Conservation (phyloP, 2,329 filamentous ascomycete genomes). For the Lasiodiplodia hormozganensis region DNA sequence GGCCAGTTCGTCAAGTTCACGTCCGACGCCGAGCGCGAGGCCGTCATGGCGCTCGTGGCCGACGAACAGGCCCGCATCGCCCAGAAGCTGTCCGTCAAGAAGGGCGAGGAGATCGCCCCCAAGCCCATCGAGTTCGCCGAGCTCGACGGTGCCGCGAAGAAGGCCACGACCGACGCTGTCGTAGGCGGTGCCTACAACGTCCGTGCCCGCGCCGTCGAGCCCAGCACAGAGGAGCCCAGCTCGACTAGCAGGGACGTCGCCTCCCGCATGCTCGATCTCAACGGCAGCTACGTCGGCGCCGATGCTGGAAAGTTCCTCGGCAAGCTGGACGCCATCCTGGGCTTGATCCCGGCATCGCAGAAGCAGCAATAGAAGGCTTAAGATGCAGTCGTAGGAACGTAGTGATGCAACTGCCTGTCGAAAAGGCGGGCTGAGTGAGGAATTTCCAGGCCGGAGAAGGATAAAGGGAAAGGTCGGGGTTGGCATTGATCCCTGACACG, state of each 20-base stretch:
- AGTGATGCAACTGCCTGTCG: not conserved
- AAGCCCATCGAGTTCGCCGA: slow-evolving; percentile 25
- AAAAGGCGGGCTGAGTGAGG: not conserved
- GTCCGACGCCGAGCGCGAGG: slow-evolving; percentile 20
- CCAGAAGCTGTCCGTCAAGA: slow-evolving; percentile 20
- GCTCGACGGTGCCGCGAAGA: not conserved
- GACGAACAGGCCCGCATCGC: slow-evolving; percentile 15
- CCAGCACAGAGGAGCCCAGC: not conserved
- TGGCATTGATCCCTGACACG: too few species aligned
- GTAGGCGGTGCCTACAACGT: slow-evolving; percentile 19
- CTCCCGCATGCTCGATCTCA: slow-evolving; percentile 6
- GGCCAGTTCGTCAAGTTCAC: slow-evolving; percentile 29
- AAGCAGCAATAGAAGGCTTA: not conserved
- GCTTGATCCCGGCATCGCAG: not conserved
- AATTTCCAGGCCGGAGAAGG: too few species aligned
- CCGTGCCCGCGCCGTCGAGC: not conserved
- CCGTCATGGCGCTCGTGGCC: slow-evolving; percentile 14
- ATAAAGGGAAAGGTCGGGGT: too few species aligned
- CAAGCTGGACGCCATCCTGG: not conserved
- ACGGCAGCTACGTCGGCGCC: slow-evolving; percentile 13
- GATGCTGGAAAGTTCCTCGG: slow-evolving; percentile 10
- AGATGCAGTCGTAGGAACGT: not conserved
- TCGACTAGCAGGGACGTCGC: not conserved
- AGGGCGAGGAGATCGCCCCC: slow-evolving; percentile 23
- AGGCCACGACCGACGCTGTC: slow-evolving; percentile 5